Conservation (phyloP, 805 yeast genomes). For the Candida schatavii region DNA sequence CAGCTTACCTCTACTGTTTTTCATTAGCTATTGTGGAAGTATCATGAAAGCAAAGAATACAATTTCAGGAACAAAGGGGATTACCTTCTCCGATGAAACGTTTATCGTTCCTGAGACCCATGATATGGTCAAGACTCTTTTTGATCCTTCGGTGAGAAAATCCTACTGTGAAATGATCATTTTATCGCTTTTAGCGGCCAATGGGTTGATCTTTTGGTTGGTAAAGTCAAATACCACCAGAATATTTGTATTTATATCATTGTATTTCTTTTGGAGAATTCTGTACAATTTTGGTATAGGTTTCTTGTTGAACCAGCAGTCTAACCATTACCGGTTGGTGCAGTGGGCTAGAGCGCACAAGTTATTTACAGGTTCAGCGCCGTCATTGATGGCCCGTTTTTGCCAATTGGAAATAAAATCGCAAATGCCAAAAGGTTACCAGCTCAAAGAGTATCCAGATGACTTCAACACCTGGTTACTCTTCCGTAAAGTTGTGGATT, state of each 20-base stretch:
- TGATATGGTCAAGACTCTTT: conserved; percentile 79
- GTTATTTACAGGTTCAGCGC: conserved; percentile 26
- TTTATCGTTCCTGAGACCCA: conserved; percentile 62
- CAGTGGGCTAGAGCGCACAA: conserved; percentile 44
- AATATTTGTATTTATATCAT: conserved; percentile 42
- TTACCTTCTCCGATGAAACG: conserved; percentile 43
- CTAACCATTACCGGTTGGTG: conserved; percentile 54
- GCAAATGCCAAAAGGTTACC: conserved; percentile 37
- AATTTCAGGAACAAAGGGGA: conserved; percentile 35
- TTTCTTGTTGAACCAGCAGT: conserved; percentile 59
- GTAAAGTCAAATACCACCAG: conserved; percentile 21
- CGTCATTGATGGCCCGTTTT: conserved; percentile 29
- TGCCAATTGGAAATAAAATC: conserved; percentile 26
- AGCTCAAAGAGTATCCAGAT: conserved; percentile 44
- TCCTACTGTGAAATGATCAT: conserved; percentile 65
- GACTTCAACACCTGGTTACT: conserved; percentile 84
- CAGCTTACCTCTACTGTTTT: background rate
- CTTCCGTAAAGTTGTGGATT: conserved; percentile 75
- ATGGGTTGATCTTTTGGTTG: conserved; percentile 28
- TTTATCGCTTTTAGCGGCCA: conserved; percentile 35
- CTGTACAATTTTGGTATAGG: conserved; percentile 83
- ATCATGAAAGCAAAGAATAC: conserved; percentile 16
- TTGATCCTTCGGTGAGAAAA: conserved; percentile 72
- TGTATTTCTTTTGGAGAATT: conserved; percentile 72
- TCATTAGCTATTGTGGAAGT: too few relatives aligned